Evolutionary conservation across 306 rosid genomes (phyloP).

Genomic region (Morella rubra): DNA sequence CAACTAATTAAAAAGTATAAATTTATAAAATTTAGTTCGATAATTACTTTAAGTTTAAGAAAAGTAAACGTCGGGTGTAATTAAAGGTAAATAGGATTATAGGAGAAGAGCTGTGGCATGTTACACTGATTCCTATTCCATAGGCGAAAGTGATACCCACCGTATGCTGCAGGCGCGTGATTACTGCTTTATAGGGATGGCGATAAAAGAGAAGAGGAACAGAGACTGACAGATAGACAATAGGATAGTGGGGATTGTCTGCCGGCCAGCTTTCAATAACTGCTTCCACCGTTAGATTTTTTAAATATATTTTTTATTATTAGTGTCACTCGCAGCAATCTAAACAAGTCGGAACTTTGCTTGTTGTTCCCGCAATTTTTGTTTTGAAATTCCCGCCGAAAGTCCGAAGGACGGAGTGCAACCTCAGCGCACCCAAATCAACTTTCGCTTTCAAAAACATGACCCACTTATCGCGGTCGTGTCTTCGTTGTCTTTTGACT

Average conservation of each 20-base stretch:
- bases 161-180: no score
- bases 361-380: background rate
- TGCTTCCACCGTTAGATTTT: background rate
- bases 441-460: slow-evolving; percentile 3
- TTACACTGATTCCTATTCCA: no score
- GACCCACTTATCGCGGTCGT: background rate
- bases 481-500: background rate
- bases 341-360: background rate
- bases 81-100: no score
- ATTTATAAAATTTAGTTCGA: no score
- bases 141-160: no score
- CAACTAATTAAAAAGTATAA: no score
- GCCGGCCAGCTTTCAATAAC: slow-evolving; percentile 19
- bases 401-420: background rate
- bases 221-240: background rate
- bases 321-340: no score
- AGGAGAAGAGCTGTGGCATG: no score
- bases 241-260: slow-evolving; percentile 9
- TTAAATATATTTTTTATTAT: background rate
- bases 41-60: no score
- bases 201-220: no score
- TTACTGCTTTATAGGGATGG: no score
- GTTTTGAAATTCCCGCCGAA: slow-evolving; percentile 23
- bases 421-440: background rate
- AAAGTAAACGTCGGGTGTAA: no score